These are phyloP conservation scores for Candida buenavistaensis DNA, from an alignment of 1,139 yeast species.

Conservation along the genomic window DNA sequence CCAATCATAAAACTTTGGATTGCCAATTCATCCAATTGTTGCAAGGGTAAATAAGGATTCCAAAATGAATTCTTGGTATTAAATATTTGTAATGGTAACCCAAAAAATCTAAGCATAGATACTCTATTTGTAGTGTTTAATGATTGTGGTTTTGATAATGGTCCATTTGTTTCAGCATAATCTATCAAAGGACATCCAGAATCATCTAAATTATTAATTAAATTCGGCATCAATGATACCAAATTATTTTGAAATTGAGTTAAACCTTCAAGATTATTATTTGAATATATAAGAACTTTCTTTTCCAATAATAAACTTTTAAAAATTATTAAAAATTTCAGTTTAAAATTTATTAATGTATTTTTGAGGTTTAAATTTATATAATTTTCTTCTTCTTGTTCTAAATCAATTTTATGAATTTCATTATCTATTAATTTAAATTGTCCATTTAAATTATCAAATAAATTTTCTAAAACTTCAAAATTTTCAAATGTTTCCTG, in stretches of 20 bases:
- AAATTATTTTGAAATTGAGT: conserved; percentile 77
- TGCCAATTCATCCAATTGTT: conserved; percentile 76
- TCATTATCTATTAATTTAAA: conserved; percentile 29
- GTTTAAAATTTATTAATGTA: conserved; percentile 58
- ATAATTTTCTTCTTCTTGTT: conserved; percentile 49
- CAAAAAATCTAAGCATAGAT: conserved; percentile 77
- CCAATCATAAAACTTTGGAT: conserved; percentile 75
- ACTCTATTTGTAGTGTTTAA: conserved; percentile 75
- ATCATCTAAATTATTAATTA: conserved; percentile 70
- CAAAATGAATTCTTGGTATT: conserved; percentile 82
- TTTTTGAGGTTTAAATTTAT: conserved; percentile 76
- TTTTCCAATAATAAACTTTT: conserved; percentile 79
- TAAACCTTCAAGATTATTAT: conserved; percentile 69
- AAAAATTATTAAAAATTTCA: conserved; percentile 64
- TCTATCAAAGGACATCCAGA: conserved; percentile 79
- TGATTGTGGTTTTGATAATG: conserved; percentile 61
- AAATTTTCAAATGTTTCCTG: conserved; percentile 78
- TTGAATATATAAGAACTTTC: conserved; percentile 70
- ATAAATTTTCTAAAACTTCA: conserved; percentile 65
- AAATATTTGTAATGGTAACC: conserved; percentile 84
- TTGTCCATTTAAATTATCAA: conserved; percentile 61
- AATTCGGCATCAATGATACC: conserved; percentile 73
- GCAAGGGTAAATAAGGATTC: conserved; percentile 90
- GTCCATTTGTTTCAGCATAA: conserved; percentile 50
- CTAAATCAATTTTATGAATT: conserved; percentile 15